These are phyloP conservation scores for Phoma herbarum DNA, from an alignment of 2,329 filamentous ascomycete genomes.

Conservation along the genomic window DNA sequence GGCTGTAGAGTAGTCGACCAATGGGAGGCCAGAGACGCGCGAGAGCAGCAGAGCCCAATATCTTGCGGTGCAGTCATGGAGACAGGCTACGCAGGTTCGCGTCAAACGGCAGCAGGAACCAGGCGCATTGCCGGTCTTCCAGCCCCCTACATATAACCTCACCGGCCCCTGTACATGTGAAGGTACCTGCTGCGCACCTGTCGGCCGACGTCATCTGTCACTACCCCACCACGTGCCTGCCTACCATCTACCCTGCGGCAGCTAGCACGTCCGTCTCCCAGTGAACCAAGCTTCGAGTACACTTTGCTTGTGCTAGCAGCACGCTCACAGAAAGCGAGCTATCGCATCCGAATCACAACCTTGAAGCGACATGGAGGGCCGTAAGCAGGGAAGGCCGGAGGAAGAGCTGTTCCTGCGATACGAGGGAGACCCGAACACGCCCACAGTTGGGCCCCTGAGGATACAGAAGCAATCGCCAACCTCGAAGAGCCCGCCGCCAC, in stretches of 20 bases:
- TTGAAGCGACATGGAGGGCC: conserved; percentile 51
- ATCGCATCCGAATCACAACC: neutral
- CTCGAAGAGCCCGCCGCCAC: conserved; percentile 62
- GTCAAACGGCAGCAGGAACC: conserved; percentile 18
- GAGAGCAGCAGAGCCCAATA: conserved; percentile 26
- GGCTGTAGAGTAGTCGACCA: conserved; percentile 38
- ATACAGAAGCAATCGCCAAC: conserved; percentile 76
- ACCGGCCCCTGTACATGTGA: conserved; percentile 18
- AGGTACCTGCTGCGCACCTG: conserved; percentile 12
- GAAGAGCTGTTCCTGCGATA: conserved; percentile 81
- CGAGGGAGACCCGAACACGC: conserved; percentile 66
- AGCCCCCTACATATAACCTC: conserved; percentile 19
- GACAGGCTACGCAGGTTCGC: conserved; percentile 35
- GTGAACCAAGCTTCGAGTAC: conserved; percentile 15
- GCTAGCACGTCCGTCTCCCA: conserved; percentile 16
- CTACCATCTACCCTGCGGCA: conserved; percentile 7
- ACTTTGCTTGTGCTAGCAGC: neutral
- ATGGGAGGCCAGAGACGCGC: conserved; percentile 29
- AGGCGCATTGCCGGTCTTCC: conserved; percentile 20
- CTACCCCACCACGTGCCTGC: conserved; percentile 19
- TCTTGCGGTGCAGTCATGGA: conserved; percentile 24
- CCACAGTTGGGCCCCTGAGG: conserved; percentile 82
- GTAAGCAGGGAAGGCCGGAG: conserved; percentile 72
- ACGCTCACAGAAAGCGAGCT: neutral
- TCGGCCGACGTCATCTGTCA: conserved; percentile 26